Conservation (phyloP, 129 eudicot species). For the Saussurea involucrata region DNA sequence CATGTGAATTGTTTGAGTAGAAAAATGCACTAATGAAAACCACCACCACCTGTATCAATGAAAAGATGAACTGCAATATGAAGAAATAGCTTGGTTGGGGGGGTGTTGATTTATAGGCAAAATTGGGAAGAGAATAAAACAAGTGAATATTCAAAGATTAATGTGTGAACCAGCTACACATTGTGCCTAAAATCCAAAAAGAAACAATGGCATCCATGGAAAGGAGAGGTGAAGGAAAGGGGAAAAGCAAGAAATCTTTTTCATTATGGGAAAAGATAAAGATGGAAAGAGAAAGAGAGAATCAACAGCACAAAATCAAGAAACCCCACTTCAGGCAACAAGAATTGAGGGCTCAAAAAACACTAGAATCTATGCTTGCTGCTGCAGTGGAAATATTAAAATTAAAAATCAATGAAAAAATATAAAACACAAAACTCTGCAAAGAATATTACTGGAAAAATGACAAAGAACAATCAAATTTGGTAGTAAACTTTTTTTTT, state of each 20-base stretch:
- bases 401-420: conserved; percentile 7
- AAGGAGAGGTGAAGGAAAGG: conserved; percentile 37
- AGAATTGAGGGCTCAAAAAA: conserved; percentile 42
- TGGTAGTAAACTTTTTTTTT: conserved; percentile 38
- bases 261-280: conserved; percentile 21
- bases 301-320: conserved; percentile 39
- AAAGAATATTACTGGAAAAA: conserved; percentile 38
- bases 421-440: background rate
- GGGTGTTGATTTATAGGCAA: conserved; percentile 54
- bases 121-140: conserved; percentile 36
- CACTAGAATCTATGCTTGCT: conserved; percentile 53
- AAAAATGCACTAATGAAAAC: conserved; percentile 19
- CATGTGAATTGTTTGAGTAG: background rate
- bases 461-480: conserved; percentile 47
- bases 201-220: conserved; percentile 39
- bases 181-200: conserved; percentile 36
- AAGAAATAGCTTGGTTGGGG: conserved; percentile 30
- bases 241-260: conserved; percentile 45
- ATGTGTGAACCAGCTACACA: conserved; percentile 83
- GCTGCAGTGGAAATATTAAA: conserved; percentile 46
- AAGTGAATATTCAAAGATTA: conserved; percentile 63
- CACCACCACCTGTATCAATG: background rate
- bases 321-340: conserved; percentile 31
- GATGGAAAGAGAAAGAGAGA: conserved; percentile 4
- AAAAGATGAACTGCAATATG: conserved; percentile 42